Evolutionary conservation across 352 stramenopile species (phyloP), one percentile per base, ranked within the genome.

Genomic region (Nothophytophthora sp.): DNA sequence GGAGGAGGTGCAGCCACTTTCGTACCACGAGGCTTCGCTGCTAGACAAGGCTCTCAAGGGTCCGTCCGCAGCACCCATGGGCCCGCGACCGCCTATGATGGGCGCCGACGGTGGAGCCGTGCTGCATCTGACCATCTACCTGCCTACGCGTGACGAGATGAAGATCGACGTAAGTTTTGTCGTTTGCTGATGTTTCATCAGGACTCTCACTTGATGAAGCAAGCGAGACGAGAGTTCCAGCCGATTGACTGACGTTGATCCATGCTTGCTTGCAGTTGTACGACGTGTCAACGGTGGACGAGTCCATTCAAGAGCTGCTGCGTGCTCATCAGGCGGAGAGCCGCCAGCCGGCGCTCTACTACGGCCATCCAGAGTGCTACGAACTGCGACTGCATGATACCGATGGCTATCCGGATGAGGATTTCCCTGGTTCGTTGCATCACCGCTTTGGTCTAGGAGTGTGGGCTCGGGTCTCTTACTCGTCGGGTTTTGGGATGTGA

Each of bases 351-450:
- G 38, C 64, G 28, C 53, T 95, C 27, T 95, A 95, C 49, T 95
- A 95, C 35, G 86, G 83, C 1, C 86, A 95, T 34, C 76, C 82
- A 0, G 86, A 95, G 58, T 95, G 86, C 60, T 95, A 95, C 50
- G 86, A 95, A 38, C 55, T 95, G 23, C 77, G 86, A 35, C 63
- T 95, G 24, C 86, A 95, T 45, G 86, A 95, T 34, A 78, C 77
- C 0, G 83, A 95, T 22, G 86, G 86, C 5, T 87, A 86, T 48
- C 86, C 86, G 7, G 86, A 95, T 45, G 86, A 95, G 55, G 86
- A 95, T 46, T 95, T 93, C 28, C 86, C 86, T 63, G 84, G 84
- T 88, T 59, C 19, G 36, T 32, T 42, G 25, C 12, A 6, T 35
- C n/a, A 2, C n/a, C 30, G 1, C 4, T 36, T 42, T 24, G 7